Evolutionary conservation across 352 stramenopile genomes (phyloP).

Genomic region (Globisporangium paroecandrum): DNA sequence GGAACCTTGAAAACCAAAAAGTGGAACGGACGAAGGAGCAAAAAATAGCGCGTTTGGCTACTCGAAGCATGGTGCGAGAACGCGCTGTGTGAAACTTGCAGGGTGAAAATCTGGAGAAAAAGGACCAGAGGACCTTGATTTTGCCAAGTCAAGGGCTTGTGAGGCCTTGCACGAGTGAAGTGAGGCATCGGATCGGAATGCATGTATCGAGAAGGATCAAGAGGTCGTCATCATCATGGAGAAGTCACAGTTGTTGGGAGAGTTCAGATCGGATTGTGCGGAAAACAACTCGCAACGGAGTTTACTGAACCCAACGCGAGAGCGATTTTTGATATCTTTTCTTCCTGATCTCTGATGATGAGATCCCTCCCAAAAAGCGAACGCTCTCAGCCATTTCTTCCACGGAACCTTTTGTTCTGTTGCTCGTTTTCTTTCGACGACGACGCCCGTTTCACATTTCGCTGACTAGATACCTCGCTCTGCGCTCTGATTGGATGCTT

Average conservation of each 20-base stretch:
- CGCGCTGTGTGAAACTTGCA: neutral
- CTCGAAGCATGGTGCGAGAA: neutral
- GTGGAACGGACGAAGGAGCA: neutral
- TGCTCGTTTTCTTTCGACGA: neutral
- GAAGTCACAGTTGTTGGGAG: neutral
- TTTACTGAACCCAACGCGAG: neutral
- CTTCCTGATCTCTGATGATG: neutral
- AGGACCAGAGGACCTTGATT: no score
- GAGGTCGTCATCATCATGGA: neutral
- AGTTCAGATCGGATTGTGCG: neutral
- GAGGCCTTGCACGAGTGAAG: neutral
- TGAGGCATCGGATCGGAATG: neutral
- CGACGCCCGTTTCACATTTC: neutral
- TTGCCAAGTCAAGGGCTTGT: neutral
- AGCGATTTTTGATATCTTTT: conserved; percentile 1
- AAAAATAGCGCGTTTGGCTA: neutral
- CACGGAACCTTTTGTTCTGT: neutral
- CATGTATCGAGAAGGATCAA: neutral
- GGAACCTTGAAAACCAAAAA: neutral
- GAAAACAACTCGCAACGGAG: neutral
- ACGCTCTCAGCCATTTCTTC: neutral
- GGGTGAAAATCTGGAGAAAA: neutral
- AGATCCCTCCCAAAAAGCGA: neutral
- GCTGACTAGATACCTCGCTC: neutral
- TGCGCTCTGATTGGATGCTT: neutral